These are phyloP conservation scores for Firmiana major DNA, from an alignment of 345 rosid genomes.

Conservation along the genomic window DNA sequence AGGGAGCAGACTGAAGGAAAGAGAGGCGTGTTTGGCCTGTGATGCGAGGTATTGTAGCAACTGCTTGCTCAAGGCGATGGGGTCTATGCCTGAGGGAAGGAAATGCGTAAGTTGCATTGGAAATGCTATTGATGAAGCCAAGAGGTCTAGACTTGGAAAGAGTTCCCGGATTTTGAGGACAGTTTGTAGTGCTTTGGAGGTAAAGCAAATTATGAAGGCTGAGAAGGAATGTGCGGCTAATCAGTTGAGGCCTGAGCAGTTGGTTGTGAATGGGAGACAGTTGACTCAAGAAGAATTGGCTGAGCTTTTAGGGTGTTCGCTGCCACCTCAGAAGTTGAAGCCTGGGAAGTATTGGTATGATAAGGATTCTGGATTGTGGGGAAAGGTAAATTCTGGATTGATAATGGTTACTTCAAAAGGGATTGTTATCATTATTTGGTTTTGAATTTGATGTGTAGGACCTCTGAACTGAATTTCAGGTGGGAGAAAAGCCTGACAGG, in stretches of 20 bases:
- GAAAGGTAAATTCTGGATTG: slow-evolving; percentile 43
- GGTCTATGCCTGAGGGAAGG: slow-evolving; percentile 77
- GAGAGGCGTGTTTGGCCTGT: slow-evolving; percentile 53
- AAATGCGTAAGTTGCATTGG: slow-evolving; percentile 62
- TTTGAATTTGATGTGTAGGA: neutral
- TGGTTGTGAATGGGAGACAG: slow-evolving; percentile 48
- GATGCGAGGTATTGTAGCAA: slow-evolving; percentile 54
- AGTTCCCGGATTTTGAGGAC: slow-evolving; percentile 41
- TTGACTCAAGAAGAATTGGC: slow-evolving; percentile 52
- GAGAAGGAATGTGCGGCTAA: slow-evolving; percentile 59
- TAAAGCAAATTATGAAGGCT: slow-evolving; percentile 55
- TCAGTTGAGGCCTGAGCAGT: slow-evolving; percentile 63
- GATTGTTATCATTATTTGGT: neutral
- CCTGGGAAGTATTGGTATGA: slow-evolving; percentile 65
- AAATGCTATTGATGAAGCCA: slow-evolving; percentile 47
- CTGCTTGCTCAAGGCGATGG: slow-evolving; percentile 68
- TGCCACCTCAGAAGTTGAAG: slow-evolving; percentile 43
- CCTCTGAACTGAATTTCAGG: slow-evolving; percentile 33
- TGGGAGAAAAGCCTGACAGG: slow-evolving; percentile 60
- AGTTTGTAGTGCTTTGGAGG: slow-evolving; percentile 49
- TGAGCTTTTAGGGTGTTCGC: slow-evolving; percentile 35
- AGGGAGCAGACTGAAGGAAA: too few species aligned
- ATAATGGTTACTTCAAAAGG: neutral
- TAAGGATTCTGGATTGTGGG: slow-evolving; percentile 58
- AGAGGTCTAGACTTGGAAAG: slow-evolving; percentile 44